Percentiles rank a stretch among this genome's conserved stretches.
phyloP scores from a whole-genome alignment of 2,329 filamentous ascomycete genomes.

The Aspergillus neoniger region DNA sequence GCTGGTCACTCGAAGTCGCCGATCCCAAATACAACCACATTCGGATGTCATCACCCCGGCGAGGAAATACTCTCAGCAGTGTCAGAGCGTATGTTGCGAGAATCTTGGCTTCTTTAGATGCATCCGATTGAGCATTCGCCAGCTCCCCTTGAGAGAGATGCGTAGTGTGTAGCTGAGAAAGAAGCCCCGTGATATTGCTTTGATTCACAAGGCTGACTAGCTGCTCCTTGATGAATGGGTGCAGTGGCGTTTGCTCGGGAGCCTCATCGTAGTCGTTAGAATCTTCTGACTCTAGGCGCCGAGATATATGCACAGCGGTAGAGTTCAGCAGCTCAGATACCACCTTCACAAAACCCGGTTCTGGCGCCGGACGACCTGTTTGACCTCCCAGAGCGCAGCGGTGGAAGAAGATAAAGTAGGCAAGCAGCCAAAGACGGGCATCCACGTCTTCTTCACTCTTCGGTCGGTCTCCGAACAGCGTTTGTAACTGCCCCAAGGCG shows the following conservation, averaged over 20 bases:
- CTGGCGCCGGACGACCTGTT: constrained; percentile 44
- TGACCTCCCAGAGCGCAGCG: constrained; percentile 47
- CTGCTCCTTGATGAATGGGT: constrained; percentile 63
- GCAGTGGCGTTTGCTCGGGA: constrained; percentile 36
- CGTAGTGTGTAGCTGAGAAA: constrained; percentile 48
- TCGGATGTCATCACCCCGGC: constrained; percentile 79
- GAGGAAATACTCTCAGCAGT: constrained; percentile 80
- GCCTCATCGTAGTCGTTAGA: constrained; percentile 29
- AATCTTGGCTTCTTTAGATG: constrained; percentile 65
- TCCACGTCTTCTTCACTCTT: constrained; percentile 39
- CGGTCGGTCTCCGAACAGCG: constrained; percentile 25
- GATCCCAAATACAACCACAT: constrained; percentile 89
- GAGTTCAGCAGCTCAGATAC: constrained; percentile 59
- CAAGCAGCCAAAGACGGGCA: constrained; percentile 58
- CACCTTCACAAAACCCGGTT: constrained; percentile 58
- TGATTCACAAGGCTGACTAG: constrained; percentile 73
- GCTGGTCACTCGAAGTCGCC: constrained; percentile 46
- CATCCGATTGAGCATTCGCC: constrained; percentile 33
- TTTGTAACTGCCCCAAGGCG: constrained; percentile 38
- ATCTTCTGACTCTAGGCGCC: constrained; percentile 49
- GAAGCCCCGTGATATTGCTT: constrained; percentile 67
- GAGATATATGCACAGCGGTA: constrained; percentile 57
- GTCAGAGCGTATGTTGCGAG: constrained; percentile 86
- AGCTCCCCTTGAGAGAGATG: constrained; percentile 25
- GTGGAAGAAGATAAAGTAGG: constrained; percentile 62